Evolutionary conservation across 2,329 filamentous ascomycete species (phyloP).

Genomic region (Lecanoromycetidae sp.): DNA sequence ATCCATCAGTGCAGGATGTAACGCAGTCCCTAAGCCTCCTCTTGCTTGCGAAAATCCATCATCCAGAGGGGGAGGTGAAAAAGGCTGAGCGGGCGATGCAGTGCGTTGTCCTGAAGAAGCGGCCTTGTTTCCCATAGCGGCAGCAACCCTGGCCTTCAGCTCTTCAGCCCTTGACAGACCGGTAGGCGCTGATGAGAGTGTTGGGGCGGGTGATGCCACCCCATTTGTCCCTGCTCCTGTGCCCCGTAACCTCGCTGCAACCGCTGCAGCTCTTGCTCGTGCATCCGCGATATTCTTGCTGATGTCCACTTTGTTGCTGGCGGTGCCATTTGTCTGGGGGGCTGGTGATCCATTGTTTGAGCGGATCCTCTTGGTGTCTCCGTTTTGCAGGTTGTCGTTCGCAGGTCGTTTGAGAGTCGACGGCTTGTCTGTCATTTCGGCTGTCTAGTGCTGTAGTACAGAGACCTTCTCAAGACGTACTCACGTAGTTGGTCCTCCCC

Average conservation of each 20-base stretch:
- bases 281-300: constrained; percentile 38
- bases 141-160: constrained; percentile 67
- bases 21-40: constrained; percentile 61
- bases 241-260: constrained; percentile 34
- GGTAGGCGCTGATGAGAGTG: constrained; percentile 39
- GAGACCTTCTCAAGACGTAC: background rate
- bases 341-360: constrained; percentile 39
- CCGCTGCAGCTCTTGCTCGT: constrained; percentile 36
- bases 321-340: constrained; percentile 27
- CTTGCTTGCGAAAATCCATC: constrained; percentile 41
- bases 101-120: constrained; percentile 35
- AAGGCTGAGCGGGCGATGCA: constrained; percentile 26
- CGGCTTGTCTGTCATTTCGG: constrained; percentile 34
- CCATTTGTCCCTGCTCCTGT: constrained; percentile 19
- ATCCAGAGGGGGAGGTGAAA: constrained; percentile 34
- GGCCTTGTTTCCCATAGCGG: constrained; percentile 48
- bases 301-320: constrained; percentile 32
- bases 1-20: constrained; percentile 60
- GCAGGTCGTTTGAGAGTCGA: constrained; percentile 39
- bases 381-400: constrained; percentile 32
- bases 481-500: constrained; percentile 1
- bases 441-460: constrained; percentile 14
- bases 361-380: constrained; percentile 31
- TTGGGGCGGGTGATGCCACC: constrained; percentile 23
- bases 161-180: constrained; percentile 59